A percentile compares a stretch with the other conserved stretches of the same genome.
Conservation (phyloP, 257 asterid species). For the Salvia splendens region DNA sequence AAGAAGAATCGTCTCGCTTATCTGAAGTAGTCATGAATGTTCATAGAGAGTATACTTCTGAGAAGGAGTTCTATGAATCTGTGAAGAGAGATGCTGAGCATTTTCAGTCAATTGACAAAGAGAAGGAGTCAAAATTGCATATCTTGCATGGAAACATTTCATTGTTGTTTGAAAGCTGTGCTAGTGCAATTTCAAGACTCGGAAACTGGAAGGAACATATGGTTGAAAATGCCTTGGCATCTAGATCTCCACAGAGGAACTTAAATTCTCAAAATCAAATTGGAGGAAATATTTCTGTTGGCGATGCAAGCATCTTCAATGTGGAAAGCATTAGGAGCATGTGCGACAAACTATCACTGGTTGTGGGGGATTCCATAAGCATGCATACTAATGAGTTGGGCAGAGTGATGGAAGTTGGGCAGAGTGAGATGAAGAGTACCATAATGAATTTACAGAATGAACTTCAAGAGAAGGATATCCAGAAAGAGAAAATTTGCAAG, state of each 20-base stretch:
- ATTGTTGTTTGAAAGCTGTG: constrained; percentile 65
- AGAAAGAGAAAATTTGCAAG: constrained; percentile 71
- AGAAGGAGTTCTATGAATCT: constrained; percentile 56
- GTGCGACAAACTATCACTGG: constrained; percentile 49
- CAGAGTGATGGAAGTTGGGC: constrained; percentile 55
- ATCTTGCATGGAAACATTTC: constrained; percentile 48
- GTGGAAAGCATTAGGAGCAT: constrained; percentile 55
- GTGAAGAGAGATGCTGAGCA: constrained; percentile 48
- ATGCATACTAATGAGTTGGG: constrained; percentile 50
- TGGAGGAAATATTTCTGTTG: constrained; percentile 38
- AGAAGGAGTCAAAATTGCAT: constrained; percentile 68
- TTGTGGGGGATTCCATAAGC: constrained; percentile 57
- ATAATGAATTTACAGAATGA: constrained; percentile 80
- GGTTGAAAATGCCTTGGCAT: constrained; percentile 42
- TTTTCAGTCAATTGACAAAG: constrained; percentile 54
- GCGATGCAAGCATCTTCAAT: constrained; percentile 34
- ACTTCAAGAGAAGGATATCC: constrained; percentile 87
- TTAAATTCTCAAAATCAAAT: constrained; percentile 38
- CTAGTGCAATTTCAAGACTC: constrained; percentile 56
- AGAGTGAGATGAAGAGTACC: constrained; percentile 69
- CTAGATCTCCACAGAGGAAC: constrained; percentile 42
- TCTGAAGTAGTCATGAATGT: constrained; percentile 53
- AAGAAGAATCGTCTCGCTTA: constrained; percentile 58
- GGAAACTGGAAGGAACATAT: constrained; percentile 54
- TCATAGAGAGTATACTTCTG: constrained; percentile 50